Conservation (phyloP, 768 basidiomycete species). For the Kwoniella dendrophila region DNA sequence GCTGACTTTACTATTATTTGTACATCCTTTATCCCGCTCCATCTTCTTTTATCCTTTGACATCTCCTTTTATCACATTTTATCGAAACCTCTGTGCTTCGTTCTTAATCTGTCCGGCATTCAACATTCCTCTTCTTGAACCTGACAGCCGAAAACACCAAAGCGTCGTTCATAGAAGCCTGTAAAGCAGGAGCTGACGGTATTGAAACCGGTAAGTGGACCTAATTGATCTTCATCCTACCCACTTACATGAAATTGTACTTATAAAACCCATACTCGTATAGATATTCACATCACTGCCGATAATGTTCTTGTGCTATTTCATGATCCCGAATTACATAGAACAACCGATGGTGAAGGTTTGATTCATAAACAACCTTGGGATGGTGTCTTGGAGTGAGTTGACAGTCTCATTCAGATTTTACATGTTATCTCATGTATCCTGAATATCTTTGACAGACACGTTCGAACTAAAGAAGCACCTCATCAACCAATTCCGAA, state of each 20-base stretch:
- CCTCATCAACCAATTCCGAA: slow-evolving; percentile 88
- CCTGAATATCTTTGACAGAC: slow-evolving; percentile 60
- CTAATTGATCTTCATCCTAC: neutral
- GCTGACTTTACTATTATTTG: neutral
- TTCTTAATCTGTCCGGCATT: neutral
- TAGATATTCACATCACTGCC: slow-evolving; percentile 90
- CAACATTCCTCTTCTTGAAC: slow-evolving; percentile 56
- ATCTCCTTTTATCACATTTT: slow-evolving; percentile 2
- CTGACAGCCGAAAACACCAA: slow-evolving; percentile 78
- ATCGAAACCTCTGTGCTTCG: neutral
- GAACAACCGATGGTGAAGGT: slow-evolving; percentile 77
- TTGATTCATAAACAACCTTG: slow-evolving; percentile 71
- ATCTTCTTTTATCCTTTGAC: neutral
- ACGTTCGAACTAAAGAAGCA: slow-evolving; percentile 74
- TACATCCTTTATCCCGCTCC: too few relatives aligned
- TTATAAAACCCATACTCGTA: neutral
- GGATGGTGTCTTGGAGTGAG: slow-evolving; percentile 62
- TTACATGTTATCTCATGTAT: neutral
- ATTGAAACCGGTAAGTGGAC: slow-evolving; percentile 80
- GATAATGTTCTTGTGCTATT: slow-evolving; percentile 92
- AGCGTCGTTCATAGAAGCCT: slow-evolving; percentile 91
- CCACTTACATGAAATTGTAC: neutral
- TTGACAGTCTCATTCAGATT: neutral
- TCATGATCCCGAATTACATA: slow-evolving; percentile 83
- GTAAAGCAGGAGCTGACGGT: slow-evolving; percentile 90